Percentiles rank a stretch among this genome's conserved stretches.
Conservation (phyloP, 2,329 filamentous ascomycete species). For the Aspergillus sp. region DNA sequence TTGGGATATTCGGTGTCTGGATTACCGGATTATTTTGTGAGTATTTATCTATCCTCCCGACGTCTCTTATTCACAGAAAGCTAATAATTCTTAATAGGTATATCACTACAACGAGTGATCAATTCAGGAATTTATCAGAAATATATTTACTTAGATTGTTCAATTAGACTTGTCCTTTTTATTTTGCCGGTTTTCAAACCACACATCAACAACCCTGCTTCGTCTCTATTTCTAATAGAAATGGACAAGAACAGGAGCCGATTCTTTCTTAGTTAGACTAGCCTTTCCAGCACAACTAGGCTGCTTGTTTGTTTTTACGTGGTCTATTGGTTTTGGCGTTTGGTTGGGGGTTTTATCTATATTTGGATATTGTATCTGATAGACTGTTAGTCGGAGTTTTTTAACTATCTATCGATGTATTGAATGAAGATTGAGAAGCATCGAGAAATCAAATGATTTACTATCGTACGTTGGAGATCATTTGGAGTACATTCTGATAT, state of each 20-base stretch:
- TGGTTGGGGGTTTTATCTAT: no score
- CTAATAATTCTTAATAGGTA: conserved; percentile 50
- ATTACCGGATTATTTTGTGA: conserved; percentile 94
- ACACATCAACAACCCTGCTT: no score
- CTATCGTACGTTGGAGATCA: no score
- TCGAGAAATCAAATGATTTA: no score
- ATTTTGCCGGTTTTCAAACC: no score
- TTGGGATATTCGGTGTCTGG: conserved; percentile 81
- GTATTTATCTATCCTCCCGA: conserved; percentile 21
- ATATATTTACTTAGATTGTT: no score
- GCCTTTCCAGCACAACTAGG: not conserved
- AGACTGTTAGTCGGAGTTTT: not conserved
- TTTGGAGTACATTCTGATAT: no score
- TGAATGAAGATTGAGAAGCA: no score
- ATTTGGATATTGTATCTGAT: not conserved
- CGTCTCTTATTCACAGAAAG: not conserved
- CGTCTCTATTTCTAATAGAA: no score
- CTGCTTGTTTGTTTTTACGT: not conserved
- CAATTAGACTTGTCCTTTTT: no score
- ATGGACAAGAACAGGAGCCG: not conserved
- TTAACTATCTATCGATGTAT: not conserved
- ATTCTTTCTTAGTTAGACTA: not conserved
- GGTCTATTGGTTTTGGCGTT: no score
- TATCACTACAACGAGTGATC: conserved; percentile 83
- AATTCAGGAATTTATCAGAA: not conserved